Evolutionary conservation across 768 basidiomycete genomes (phyloP).

Genomic region (Phaeotremella skinneri): DNA sequence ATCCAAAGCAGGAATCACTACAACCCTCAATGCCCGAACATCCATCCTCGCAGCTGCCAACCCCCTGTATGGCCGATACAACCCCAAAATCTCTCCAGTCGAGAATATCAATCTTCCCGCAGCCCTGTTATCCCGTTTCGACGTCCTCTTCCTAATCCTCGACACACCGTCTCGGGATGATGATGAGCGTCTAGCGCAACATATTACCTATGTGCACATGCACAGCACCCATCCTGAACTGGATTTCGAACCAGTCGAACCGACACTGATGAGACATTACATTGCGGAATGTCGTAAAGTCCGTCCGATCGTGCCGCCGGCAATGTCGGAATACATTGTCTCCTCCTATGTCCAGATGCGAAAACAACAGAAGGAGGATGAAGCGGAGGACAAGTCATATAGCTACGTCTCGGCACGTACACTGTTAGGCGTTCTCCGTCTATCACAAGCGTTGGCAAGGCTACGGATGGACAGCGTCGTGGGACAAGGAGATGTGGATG

Average conservation of each 20-base stretch:
- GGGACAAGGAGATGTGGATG: constrained; percentile 84
- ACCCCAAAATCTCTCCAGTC: constrained; percentile 93
- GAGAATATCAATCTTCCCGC: constrained; percentile 99
- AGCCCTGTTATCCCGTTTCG: constrained; percentile 91
- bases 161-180: constrained; percentile 94
- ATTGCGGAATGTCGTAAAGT: constrained; percentile 85
- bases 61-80: constrained; percentile 96
- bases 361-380: constrained; percentile 86
- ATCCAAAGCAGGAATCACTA: constrained; percentile 60
- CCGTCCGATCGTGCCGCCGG: constrained; percentile 83
- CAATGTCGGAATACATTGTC: constrained; percentile 88
- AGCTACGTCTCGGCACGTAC: constrained; percentile 96
- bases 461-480: constrained; percentile 80
- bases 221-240: constrained; percentile 82
- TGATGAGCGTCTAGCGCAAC: constrained; percentile 91
- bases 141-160: constrained; percentile 90
- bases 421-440: constrained; percentile 86
- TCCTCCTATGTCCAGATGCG: constrained; percentile 93
- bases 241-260: constrained; percentile 72
- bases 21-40: constrained; percentile 58
- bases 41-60: constrained; percentile 87
- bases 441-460: constrained; percentile 91
- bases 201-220: constrained; percentile 99
- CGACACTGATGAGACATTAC: constrained; percentile 88
- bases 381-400: constrained; percentile 80